A percentile compares a stretch with the other conserved stretches of the same genome.
Conservation (phyloP, 1,139 yeast species). For the Blastobotrys serpentis region DNA sequence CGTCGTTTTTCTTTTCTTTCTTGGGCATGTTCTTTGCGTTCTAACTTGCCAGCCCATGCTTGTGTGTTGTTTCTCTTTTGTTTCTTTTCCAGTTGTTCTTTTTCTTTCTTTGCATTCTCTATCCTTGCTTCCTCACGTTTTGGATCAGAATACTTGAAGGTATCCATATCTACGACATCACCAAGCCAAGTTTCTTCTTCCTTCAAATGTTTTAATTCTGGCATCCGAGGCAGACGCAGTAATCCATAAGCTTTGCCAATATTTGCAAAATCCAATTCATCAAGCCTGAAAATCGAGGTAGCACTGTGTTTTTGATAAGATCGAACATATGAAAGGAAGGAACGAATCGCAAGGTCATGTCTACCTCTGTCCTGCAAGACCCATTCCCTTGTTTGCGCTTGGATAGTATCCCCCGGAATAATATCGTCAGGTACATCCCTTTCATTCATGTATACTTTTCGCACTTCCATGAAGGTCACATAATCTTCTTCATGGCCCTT, state of each 20-base stretch:
- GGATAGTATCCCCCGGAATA: slow-evolving; percentile 18
- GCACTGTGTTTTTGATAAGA: slow-evolving; percentile 92
- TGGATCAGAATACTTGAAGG: slow-evolving; percentile 60
- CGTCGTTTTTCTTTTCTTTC: slow-evolving; percentile 62
- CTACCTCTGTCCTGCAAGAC: slow-evolving; percentile 69
- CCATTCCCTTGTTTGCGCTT: slow-evolving; percentile 50
- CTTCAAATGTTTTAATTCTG: slow-evolving; percentile 64
- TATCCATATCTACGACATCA: slow-evolving; percentile 57
- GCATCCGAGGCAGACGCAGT: slow-evolving; percentile 88
- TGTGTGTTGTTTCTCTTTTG: slow-evolving; percentile 59
- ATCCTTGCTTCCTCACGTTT: slow-evolving; percentile 63
- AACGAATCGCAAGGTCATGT: slow-evolving; percentile 74
- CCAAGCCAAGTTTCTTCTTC: slow-evolving; percentile 69
- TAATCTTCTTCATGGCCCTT: slow-evolving; percentile 79
- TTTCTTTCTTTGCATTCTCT: slow-evolving; percentile 47
- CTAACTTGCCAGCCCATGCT: slow-evolving; percentile 78
- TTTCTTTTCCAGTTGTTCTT: slow-evolving; percentile 46
- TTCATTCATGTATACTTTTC: slow-evolving; percentile 56
- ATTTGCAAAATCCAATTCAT: slow-evolving; percentile 67
- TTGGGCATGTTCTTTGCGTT: slow-evolving; percentile 60
- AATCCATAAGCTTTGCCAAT: slow-evolving; percentile 78
- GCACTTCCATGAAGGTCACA: slow-evolving; percentile 75
- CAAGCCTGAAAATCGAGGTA: slow-evolving; percentile 78
- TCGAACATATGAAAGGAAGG: slow-evolving; percentile 81
- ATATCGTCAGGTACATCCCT: slow-evolving; percentile 32